A percentile compares a stretch with the other conserved stretches of the same genome.
phyloP scores from a whole-genome alignment of 2,329 filamentous ascomycete species.

The Alternaria triticina region DNA sequence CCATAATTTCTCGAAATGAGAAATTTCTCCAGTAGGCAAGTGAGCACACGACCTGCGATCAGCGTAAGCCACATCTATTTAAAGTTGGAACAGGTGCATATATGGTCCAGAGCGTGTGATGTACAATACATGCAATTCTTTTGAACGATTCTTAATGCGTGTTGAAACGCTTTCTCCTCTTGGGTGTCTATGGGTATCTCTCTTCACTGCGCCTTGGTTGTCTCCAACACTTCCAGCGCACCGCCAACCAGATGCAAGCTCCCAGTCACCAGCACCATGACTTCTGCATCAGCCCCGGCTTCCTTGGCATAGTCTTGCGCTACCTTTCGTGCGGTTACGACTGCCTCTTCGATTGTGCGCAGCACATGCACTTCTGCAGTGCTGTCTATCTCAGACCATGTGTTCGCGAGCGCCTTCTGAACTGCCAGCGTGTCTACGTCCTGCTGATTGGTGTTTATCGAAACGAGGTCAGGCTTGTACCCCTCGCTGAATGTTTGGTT shows the following conservation, averaged over 20 bases:
- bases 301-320: constrained; percentile 37
- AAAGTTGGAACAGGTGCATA: neutral
- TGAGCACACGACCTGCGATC: neutral
- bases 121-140: neutral
- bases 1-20: neutral
- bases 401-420: constrained; percentile 69
- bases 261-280: constrained; percentile 77
- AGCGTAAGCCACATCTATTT: neutral
- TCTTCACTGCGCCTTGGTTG: constrained; percentile 13
- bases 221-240: constrained; percentile 73
- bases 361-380: constrained; percentile 61
- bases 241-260: constrained; percentile 86
- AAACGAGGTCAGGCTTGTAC: constrained; percentile 69
- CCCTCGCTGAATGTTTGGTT: constrained; percentile 72
- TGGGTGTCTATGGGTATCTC: constrained; percentile 24
- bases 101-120: neutral
- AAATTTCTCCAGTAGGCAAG: neutral
- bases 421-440: constrained; percentile 67
- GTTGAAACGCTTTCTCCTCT: constrained; percentile 26
- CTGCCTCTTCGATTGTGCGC: constrained; percentile 72
- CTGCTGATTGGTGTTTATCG: constrained; percentile 64
- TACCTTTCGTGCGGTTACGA: constrained; percentile 61
- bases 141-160: constrained; percentile 3
- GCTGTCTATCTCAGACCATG: constrained; percentile 59
- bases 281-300: constrained; percentile 47